phyloP scores from a whole-genome alignment of 768 basidiomycete species.

The Tricholoma flavovirens region DNA sequence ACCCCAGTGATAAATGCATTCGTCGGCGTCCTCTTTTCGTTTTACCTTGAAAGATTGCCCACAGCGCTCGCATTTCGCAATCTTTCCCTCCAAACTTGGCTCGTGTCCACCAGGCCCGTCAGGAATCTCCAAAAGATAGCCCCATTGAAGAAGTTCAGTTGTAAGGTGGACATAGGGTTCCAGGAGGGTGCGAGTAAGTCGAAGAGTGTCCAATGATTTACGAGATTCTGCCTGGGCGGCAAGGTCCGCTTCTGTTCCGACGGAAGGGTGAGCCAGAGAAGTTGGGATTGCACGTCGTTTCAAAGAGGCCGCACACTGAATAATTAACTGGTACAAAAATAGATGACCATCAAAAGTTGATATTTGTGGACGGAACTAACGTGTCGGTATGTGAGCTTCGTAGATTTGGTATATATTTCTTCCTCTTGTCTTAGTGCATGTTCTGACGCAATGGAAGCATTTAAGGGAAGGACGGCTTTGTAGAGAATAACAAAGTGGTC shows the following conservation, averaged over 20 bases:
- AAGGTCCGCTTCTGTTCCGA: conserved; percentile 71
- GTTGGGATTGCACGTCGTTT: conserved; percentile 52
- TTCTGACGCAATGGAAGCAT: conserved; percentile 63
- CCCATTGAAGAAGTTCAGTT: conserved; percentile 57
- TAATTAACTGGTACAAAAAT: conserved; percentile 36
- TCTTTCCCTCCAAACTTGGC: conserved; percentile 57
- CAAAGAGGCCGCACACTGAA: conserved; percentile 43
- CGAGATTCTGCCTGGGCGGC: conserved; percentile 47
- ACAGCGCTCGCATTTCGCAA: conserved; percentile 78
- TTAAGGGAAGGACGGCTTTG: conserved; percentile 41
- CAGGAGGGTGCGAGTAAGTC: conserved; percentile 47
- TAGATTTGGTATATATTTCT: conserved; percentile 69
- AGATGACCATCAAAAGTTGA: conserved; percentile 3
- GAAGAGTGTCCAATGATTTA: conserved; percentile 47
- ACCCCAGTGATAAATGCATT: conserved; percentile 86
- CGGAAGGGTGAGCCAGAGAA: conserved; percentile 56
- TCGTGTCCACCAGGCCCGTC: conserved; percentile 55
- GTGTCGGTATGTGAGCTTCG: conserved; percentile 79
- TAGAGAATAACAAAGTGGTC: conserved; percentile 72
- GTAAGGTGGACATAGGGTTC: conserved; percentile 53
- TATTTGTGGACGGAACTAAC: conserved; percentile 33
- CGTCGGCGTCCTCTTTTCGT: conserved; percentile 43
- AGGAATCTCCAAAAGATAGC: conserved; percentile 69
- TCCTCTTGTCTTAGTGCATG: conserved; percentile 81
- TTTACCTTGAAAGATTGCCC: conserved; percentile 62